Conservation (phyloP, 306 rosid species). For the Lablab purpureus region DNA sequence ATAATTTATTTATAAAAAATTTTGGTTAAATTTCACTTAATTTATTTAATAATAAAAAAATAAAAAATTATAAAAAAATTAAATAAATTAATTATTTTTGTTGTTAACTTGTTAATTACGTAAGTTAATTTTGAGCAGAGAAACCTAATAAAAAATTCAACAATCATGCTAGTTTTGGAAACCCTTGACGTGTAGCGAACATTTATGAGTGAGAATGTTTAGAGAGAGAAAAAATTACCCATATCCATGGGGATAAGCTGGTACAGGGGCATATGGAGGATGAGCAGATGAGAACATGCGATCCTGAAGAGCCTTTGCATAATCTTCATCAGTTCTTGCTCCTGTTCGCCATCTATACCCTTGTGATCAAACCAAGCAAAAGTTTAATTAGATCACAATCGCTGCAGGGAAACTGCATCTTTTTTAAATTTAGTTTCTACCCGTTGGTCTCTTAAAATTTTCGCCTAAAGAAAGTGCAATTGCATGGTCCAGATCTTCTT, state of each 20-base stretch:
- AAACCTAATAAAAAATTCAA: conserved; percentile 16
- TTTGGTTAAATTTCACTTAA: too few relatives aligned
- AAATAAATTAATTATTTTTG: too few relatives aligned
- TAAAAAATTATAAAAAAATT: too few relatives aligned
- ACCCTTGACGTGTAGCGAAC: background rate
- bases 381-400: background rate
- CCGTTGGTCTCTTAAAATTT: conserved; percentile 66
- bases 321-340: conserved; percentile 57
- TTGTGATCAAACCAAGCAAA: conserved; percentile 44
- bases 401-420: background rate
- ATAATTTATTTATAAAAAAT: too few relatives aligned
- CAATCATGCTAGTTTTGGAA: conserved; percentile 16
- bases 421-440: conserved; percentile 46
- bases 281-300: conserved; percentile 53
- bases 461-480: conserved; percentile 71
- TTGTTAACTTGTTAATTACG: too few relatives aligned
- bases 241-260: conserved; percentile 51
- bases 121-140: conserved; percentile 5
- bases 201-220: background rate
- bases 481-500: conserved; percentile 74
- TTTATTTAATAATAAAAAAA: too few relatives aligned
- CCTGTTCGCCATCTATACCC: conserved; percentile 65
- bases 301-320: conserved; percentile 63
- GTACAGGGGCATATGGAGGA: conserved; percentile 64
- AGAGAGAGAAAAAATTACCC: conserved; percentile 49